A percentile compares a stretch with the other conserved stretches of the same genome.
Evolutionary conservation across 306 rosid genomes (phyloP).

Genomic region (Rosa persica): DNA sequence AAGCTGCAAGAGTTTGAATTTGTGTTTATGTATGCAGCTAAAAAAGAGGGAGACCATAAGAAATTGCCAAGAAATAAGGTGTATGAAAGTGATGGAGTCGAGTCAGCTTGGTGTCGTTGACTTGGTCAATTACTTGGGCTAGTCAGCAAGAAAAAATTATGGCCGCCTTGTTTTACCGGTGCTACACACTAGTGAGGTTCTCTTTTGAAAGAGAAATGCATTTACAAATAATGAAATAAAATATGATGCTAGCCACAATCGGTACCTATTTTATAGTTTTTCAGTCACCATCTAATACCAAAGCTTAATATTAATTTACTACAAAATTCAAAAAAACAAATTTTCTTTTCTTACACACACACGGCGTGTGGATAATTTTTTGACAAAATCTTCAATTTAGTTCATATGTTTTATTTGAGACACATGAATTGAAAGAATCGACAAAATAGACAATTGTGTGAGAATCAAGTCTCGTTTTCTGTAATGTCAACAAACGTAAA

Average conservation of each 20-base stretch:
- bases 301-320: neutral
- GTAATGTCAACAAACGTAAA: too few species aligned
- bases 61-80: neutral
- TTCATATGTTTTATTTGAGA: too few species aligned
- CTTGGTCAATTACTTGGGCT: constrained; percentile 25
- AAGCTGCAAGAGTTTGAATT: neutral
- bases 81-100: neutral
- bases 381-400: too few species aligned
- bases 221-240: too few species aligned
- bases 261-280: neutral
- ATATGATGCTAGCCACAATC: neutral
- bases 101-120: neutral
- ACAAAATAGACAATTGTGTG: too few species aligned
- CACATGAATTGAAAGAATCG: too few species aligned
- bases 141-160: constrained; percentile 10
- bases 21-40: neutral
- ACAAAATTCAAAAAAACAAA: too few species aligned
- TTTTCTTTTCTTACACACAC: too few species aligned
- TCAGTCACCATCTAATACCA: neutral
- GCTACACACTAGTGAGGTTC: neutral
- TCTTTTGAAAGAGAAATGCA: neutral
- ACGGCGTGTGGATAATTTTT: too few species aligned
- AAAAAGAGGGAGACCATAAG: neutral
- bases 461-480: too few species aligned
- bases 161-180: neutral